Evolutionary conservation across 2,329 filamentous ascomycete species (phyloP).

Genomic region (Phoma sp.): DNA sequence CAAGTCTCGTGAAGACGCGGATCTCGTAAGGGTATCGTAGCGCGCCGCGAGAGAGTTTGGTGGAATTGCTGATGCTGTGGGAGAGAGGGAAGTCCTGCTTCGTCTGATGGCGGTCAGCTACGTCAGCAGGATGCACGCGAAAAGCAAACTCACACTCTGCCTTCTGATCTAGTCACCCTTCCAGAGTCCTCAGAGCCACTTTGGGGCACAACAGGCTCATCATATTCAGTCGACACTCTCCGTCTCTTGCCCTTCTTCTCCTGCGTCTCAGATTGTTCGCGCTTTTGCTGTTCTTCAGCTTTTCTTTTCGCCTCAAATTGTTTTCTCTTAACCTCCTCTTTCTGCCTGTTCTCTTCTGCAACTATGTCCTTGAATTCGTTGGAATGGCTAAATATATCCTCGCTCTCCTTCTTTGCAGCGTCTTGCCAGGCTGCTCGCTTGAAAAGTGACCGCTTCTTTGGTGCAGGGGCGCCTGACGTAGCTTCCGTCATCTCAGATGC

Average conservation of each 20-base stretch:
- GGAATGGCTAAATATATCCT: slow-evolving; percentile 53
- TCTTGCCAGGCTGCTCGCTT: slow-evolving; percentile 60
- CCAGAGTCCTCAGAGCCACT: slow-evolving; percentile 20
- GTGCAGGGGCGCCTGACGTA: slow-evolving; percentile 26
- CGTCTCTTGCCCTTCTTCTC: slow-evolving; percentile 20
- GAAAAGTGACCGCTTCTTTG: slow-evolving; percentile 60
- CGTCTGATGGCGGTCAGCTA: slow-evolving; percentile 23
- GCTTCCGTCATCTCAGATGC: slow-evolving; percentile 35
- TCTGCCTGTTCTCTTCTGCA: slow-evolving; percentile 45
- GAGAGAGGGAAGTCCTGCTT: slow-evolving; percentile 35
- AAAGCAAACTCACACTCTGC: slow-evolving; percentile 27
- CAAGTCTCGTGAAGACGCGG: slow-evolving; percentile 5
- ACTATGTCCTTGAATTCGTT: slow-evolving; percentile 48
- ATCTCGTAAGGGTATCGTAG: slow-evolving; percentile 39
- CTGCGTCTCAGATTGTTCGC: slow-evolving; percentile 28
- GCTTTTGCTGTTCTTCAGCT: slow-evolving; percentile 36
- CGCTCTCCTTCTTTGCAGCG: slow-evolving; percentile 44
- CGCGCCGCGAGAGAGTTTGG: slow-evolving; percentile 34
- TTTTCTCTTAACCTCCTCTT: slow-evolving; percentile 35
- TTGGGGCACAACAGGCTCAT: slow-evolving; percentile 12
- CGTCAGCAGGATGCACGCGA: too few relatives aligned
- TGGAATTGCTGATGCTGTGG: slow-evolving; percentile 18
- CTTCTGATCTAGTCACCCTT: slow-evolving; percentile 11
- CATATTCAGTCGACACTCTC: slow-evolving; percentile 29
- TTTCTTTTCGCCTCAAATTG: slow-evolving; percentile 31